Evolutionary conservation across 345 rosid genomes (phyloP).

Genomic region (Populus deltoides): DNA sequence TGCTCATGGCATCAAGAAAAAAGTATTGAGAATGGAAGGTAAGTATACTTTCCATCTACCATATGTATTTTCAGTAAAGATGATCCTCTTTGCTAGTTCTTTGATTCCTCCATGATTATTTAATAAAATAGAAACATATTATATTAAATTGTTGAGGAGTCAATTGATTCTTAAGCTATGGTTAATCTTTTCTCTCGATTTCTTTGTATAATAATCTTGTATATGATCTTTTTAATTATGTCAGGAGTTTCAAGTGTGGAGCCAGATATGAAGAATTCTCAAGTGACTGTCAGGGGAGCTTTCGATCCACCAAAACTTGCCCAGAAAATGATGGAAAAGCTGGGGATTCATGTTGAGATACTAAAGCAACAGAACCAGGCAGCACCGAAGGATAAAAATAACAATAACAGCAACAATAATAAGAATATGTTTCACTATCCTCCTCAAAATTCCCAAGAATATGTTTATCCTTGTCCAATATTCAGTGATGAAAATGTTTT

Average conservation of each 20-base stretch:
- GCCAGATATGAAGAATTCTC: slow-evolving; percentile 49
- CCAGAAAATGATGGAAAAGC: slow-evolving; percentile 26
- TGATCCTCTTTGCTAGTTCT: background rate
- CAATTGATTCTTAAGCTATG: no score
- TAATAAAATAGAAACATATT: background rate
- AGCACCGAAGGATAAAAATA: background rate
- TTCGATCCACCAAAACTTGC: slow-evolving; percentile 47
- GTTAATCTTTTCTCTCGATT: background rate
- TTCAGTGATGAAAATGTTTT: slow-evolving; percentile 49
- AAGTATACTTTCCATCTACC: background rate
- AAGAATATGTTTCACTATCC: slow-evolving; percentile 30
- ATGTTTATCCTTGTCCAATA: slow-evolving; percentile 29
- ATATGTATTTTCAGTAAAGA: background rate
- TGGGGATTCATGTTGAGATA: slow-evolving; percentile 16
- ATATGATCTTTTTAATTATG: background rate
- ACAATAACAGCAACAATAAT: background rate
- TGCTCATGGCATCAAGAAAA: slow-evolving; percentile 46
- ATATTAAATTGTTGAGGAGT: no score
- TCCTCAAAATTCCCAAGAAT: slow-evolving; percentile 35
- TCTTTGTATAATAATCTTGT: background rate
- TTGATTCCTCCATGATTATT: background rate
- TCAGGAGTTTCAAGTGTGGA: slow-evolving; percentile 53
- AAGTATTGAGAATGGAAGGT: slow-evolving; percentile 54
- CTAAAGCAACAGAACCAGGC: slow-evolving; percentile 7
- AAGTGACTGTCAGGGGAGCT: slow-evolving; percentile 50